Percentiles rank a stretch among this genome's conserved stretches.
phyloP scores from a whole-genome alignment of 2,329 filamentous ascomycete genomes.

The Remersonia thermophila region DNA sequence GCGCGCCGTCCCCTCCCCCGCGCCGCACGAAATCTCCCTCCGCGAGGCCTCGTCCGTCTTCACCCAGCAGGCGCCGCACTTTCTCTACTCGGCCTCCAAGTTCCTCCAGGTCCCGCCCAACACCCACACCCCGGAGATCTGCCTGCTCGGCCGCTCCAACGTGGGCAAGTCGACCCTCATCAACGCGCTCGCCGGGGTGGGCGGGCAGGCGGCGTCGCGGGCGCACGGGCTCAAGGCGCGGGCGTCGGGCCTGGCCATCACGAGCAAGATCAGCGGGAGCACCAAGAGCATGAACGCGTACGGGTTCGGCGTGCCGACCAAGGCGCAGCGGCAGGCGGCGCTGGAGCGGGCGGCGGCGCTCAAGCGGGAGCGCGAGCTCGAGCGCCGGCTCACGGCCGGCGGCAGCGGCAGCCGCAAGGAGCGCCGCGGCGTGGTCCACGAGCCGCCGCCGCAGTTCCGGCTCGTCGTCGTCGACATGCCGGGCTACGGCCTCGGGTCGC shows the following conservation, averaged over 20 bases:
- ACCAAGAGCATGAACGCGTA: slow-evolving; percentile 45
- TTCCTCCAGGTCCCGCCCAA: slow-evolving; percentile 40
- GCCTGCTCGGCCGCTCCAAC: slow-evolving; percentile 76
- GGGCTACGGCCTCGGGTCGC: slow-evolving; percentile 25
- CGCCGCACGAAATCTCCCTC: slow-evolving; percentile 13
- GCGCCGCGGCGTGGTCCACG: slow-evolving; percentile 15
- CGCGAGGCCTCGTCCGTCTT: slow-evolving; percentile 18
- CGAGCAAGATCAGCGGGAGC: slow-evolving; percentile 38
- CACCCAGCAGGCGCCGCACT: slow-evolving; percentile 15
- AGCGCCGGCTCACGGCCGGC: no score
- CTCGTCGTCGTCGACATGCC: slow-evolving; percentile 33
- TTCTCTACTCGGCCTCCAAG: slow-evolving; percentile 36
- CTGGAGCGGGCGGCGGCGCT: neutral
- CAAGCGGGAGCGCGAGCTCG: no score
- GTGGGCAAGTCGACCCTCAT: slow-evolving; percentile 83
- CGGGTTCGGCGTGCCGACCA: slow-evolving; percentile 34
- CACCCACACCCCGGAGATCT: slow-evolving; percentile 47
- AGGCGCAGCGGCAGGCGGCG: slow-evolving; percentile 10
- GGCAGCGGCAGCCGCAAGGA: no score
- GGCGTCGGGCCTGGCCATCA: slow-evolving; percentile 39
- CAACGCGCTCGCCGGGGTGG: slow-evolving; percentile 57
- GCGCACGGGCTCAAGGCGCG: slow-evolving; percentile 18
- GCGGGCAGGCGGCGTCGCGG: slow-evolving; percentile 17
- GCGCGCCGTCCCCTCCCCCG: slow-evolving; percentile 11
- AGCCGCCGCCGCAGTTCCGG: slow-evolving; percentile 32